phyloP scores from a whole-genome alignment of 257 asterid species.

The Ajuga chamaepitys region DNA sequence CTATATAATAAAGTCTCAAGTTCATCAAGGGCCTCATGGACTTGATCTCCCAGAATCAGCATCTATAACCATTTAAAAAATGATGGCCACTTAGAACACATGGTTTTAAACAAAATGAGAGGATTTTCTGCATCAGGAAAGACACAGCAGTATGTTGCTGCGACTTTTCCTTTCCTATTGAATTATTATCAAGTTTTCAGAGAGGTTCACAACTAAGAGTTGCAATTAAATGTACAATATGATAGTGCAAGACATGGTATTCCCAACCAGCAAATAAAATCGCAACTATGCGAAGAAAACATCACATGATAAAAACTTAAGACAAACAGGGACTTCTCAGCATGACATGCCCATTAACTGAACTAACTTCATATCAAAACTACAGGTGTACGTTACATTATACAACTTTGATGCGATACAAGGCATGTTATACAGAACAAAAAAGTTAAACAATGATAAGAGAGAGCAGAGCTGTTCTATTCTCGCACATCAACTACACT shows the following conservation, averaged over 20 bases:
- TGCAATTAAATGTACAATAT: neutral
- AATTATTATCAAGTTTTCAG: neutral
- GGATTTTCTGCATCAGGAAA: neutral
- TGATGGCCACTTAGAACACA: slow-evolving; percentile 5
- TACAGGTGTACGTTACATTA: neutral
- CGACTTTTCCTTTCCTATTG: neutral
- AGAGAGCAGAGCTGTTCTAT: too few relatives aligned
- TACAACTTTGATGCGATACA: too few relatives aligned
- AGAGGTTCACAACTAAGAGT: neutral
- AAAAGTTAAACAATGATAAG: too few relatives aligned
- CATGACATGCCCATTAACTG: neutral
- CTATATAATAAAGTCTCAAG: slow-evolving; percentile 33
- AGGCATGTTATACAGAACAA: too few relatives aligned
- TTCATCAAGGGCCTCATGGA: slow-evolving; percentile 68
- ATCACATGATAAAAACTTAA: too few relatives aligned
- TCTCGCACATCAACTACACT: too few relatives aligned
- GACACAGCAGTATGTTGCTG: neutral
- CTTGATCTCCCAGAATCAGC: slow-evolving; percentile 86
- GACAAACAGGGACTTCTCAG: neutral
- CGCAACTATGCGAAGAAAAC: neutral
- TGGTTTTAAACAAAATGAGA: neutral
- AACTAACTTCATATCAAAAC: neutral
- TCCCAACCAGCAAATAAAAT: neutral
- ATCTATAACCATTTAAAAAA: slow-evolving; percentile 35
- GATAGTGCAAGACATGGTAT: slow-evolving; percentile 2